These are phyloP conservation scores for Lactifluus rugatus DNA, from an alignment of 768 basidiomycete genomes.

Conservation along the genomic window DNA sequence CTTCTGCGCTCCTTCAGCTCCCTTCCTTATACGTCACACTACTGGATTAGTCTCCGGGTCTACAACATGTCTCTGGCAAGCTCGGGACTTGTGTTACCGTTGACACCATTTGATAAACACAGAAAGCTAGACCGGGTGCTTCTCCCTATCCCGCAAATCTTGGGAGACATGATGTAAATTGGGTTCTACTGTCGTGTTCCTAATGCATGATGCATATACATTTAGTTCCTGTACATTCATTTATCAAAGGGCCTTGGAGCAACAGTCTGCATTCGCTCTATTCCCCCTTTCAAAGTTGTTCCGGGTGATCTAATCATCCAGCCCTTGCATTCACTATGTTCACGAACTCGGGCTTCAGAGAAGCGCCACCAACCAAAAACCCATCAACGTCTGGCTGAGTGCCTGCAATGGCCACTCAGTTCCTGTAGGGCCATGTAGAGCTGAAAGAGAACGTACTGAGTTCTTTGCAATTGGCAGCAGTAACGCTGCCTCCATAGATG, in stretches of 20 bases:
- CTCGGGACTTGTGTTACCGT: neutral
- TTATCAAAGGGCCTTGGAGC: neutral
- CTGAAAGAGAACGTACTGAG: constrained; percentile 47
- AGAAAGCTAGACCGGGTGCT: neutral
- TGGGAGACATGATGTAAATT: neutral
- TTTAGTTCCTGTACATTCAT: neutral
- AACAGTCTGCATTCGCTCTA: neutral
- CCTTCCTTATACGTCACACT: neutral
- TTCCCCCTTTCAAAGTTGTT: neutral
- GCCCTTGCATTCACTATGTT: constrained; percentile 74
- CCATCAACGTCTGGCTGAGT: constrained; percentile 82
- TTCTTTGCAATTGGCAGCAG: constrained; percentile 78
- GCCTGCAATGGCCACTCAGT: constrained; percentile 34
- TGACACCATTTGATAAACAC: neutral
- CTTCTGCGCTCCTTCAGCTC: neutral
- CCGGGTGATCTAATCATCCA: constrained; percentile 3
- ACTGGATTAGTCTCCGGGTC: neutral
- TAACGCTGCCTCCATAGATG: constrained; percentile 95
- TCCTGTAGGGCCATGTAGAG: neutral
- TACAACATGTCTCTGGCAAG: neutral
- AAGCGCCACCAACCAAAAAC: constrained; percentile 96
- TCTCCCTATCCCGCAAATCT: neutral
- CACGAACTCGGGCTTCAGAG: constrained; percentile 94
- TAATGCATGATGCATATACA: neutral
- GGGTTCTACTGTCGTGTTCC: neutral